These are phyloP conservation scores for Cephaloascus fragrans DNA, from an alignment of 805 yeast genomes.

Conservation along the genomic window DNA sequence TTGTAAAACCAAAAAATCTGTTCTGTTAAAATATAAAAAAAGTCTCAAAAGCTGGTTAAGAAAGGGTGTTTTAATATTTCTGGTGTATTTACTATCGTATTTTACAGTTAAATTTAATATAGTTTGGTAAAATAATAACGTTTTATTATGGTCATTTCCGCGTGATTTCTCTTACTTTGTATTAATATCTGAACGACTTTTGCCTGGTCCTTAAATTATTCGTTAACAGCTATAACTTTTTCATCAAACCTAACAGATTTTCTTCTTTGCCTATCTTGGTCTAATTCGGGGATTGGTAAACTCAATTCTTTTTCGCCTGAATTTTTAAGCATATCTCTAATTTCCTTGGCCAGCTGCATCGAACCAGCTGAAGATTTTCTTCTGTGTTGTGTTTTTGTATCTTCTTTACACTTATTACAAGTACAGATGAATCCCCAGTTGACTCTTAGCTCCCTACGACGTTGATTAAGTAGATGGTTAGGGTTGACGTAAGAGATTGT, in stretches of 20 bases:
- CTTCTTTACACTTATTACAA: conserved; percentile 58
- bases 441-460: conserved; percentile 56
- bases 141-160: no score
- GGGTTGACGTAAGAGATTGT: conserved; percentile 66
- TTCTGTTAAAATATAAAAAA: no score
- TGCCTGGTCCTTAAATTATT: no score
- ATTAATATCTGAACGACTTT: no score
- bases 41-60: no score
- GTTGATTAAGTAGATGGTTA: conserved; percentile 44
- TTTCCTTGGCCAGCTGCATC: conserved; percentile 17
- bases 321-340: conserved; percentile 33
- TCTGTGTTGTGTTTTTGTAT: conserved; percentile 31
- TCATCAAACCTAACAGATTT: conserved; percentile 62
- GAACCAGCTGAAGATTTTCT: conserved; percentile 30
- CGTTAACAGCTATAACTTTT: conserved; percentile 42
- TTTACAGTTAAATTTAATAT: no score
- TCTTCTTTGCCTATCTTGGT: conserved; percentile 33
- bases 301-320: conserved; percentile 34
- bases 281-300: conserved; percentile 28
- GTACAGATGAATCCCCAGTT: conserved; percentile 75
- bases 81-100: no score
- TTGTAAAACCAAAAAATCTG: no score
- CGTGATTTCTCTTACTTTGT: no score
- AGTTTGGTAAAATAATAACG: no score
- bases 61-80: no score